phyloP scores from a whole-genome alignment of 2,329 filamentous ascomycete genomes.

The Penicillium sp. region DNA sequence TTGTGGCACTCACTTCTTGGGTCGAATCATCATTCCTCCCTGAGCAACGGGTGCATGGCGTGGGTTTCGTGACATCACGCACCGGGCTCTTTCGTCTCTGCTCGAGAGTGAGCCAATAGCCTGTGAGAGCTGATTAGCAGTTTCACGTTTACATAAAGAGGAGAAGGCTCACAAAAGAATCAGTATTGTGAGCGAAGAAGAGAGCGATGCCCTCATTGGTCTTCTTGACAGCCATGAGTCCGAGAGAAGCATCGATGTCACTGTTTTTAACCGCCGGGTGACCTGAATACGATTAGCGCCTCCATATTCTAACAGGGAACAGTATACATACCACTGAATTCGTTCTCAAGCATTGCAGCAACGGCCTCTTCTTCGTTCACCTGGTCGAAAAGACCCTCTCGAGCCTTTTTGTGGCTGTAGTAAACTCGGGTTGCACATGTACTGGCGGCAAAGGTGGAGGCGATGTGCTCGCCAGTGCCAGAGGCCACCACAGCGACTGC shows the following conservation, averaged over 20 bases:
- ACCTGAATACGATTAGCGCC: slow-evolving; percentile 33
- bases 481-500: slow-evolving; percentile 85
- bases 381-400: slow-evolving; percentile 61
- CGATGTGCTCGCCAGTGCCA: slow-evolving; percentile 97
- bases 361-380: slow-evolving; percentile 79
- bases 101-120: slow-evolving; percentile 87
- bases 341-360: slow-evolving; percentile 74
- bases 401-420: slow-evolving; percentile 62
- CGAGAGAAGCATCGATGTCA: slow-evolving; percentile 82
- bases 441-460: slow-evolving; percentile 86
- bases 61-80: slow-evolving; percentile 80
- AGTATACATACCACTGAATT: slow-evolving; percentile 72
- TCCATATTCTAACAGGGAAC: not conserved
- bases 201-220: slow-evolving; percentile 73
- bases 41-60: slow-evolving; percentile 55
- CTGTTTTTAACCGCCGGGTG: slow-evolving; percentile 83
- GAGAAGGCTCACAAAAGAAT: slow-evolving; percentile 61
- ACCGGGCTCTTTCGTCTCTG: slow-evolving; percentile 70
- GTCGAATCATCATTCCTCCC: slow-evolving; percentile 39
- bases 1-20: slow-evolving; percentile 23
- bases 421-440: slow-evolving; percentile 85
- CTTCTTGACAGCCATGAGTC: slow-evolving; percentile 88
- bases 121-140: slow-evolving; percentile 29
- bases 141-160: not conserved
- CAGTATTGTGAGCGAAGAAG: slow-evolving; percentile 96